These are phyloP conservation scores for Vitis labrusca DNA, from an alignment of 164 flowering plant genomes.

Conservation along the genomic window DNA sequence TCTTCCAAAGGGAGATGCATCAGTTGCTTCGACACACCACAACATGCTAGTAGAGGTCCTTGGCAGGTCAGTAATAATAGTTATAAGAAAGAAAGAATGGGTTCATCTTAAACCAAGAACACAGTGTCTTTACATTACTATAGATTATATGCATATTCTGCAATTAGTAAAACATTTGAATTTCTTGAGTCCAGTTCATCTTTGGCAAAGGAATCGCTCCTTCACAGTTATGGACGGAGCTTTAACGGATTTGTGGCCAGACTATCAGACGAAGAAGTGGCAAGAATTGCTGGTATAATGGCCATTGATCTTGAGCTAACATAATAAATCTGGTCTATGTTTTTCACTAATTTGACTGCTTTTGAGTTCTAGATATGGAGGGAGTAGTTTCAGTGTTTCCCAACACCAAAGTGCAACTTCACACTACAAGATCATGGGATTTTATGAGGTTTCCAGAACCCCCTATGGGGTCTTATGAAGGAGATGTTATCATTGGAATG, in stretches of 20 bases:
- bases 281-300: conserved; percentile 33
- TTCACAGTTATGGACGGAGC: conserved; percentile 42
- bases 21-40: conserved; percentile 22
- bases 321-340: no score
- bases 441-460: conserved; percentile 14
- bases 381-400: conserved; percentile 50
- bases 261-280: conserved; percentile 39
- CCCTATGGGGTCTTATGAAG: conserved; percentile 14
- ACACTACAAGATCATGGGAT: conserved; percentile 60
- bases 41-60: conserved; percentile 29
- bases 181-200: no score
- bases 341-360: background rate
- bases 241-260: conserved; percentile 52
- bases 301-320: background rate
- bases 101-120: no score
- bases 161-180: no score
- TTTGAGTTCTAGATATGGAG: conserved; percentile 34
- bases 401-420: conserved; percentile 31
- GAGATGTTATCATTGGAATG: conserved; percentile 36
- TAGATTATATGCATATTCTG: no score
- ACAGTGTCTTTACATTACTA: no score
- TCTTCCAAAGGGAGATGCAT: conserved; percentile 19
- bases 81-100: no score
- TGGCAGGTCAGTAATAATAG: conserved; percentile 27
- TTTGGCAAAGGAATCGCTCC: conserved; percentile 19